Evolutionary conservation across 768 basidiomycete genomes (phyloP), one percentile per base, ranked within the genome.

Genomic region (Leccinum pellstonianum): DNA sequence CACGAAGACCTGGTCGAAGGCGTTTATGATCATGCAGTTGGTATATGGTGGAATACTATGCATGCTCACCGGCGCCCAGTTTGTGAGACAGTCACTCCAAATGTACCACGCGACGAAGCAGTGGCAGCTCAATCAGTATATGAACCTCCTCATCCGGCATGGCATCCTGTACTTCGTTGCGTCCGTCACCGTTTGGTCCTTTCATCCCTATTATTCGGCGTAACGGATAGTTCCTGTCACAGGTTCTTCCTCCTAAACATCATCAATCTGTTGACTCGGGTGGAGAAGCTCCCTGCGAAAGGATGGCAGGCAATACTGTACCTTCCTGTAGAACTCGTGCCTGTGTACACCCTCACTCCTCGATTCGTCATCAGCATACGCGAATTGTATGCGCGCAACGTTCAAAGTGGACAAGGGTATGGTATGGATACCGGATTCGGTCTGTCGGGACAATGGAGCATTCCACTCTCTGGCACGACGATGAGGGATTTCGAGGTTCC

Each of bases 391-490:
- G 46, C n/a, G 46, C 46, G 19, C 19, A 19, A 11, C 4, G 4
- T n/a, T 47, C 46, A 21, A 47, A 19, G 46, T 4, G 19, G 5
- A 10, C n/a, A 19, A 10, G 19, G 19, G 19, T 10, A 75, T 66
- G n/a, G 43, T 9, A 43, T 43, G 6, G 43, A 43, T 19, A 43
- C 43, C 6, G 43, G 43, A n/a, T 43, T 43, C 19, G n/a, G 43
- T 43, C 35, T 35, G 35, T 14, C 14, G 14, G 35, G 35, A 14
- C 12, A 1, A 14, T 35, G 12, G 14, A 14, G 14, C 35, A 35
- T 5, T 5, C 35, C 35, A 35, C 12, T 14, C 35, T 12, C 35
- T 35, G 35, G 35, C 5, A 35, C 14, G 14, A 14, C 14, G 35
- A 14, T 12, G 12, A 35, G 12, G 5, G 35, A 35, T 4, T 35